These are phyloP conservation scores for Hypomontagnella monticulosa DNA, from an alignment of 495 filamentous ascomycete species.

Conservation along the genomic window DNA sequence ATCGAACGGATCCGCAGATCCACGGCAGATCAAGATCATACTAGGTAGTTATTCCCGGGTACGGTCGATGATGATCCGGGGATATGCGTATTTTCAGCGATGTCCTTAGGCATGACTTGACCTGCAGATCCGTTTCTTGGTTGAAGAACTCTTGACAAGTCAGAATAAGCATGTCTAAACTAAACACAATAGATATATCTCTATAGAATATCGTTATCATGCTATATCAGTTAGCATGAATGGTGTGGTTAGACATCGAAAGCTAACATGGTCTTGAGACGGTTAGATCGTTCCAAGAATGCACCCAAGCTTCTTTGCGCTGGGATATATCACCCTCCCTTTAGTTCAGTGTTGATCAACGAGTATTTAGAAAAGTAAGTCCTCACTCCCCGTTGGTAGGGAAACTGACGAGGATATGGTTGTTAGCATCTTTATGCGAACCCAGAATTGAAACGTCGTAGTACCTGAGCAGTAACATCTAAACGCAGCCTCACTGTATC, in stretches of 20 bases:
- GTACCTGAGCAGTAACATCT: slow-evolving; percentile 1
- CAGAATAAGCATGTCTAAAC: not conserved
- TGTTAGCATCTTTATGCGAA: slow-evolving; percentile 15
- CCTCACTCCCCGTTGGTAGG: no score
- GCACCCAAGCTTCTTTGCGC: not conserved
- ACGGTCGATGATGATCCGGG: slow-evolving; percentile 20
- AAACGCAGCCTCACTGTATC: slow-evolving; percentile 9
- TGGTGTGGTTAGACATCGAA: slow-evolving; percentile 3
- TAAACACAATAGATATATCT: not conserved
- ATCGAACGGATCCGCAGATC: slow-evolving; percentile 36
- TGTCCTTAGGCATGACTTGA: not conserved
- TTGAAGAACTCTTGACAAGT: not conserved
- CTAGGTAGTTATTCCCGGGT: not conserved
- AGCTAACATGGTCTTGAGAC: slow-evolving; percentile 22
- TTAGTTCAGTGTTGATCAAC: not conserved
- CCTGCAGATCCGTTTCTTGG: no score
- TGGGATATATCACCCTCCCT: slow-evolving; percentile 6
- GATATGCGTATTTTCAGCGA: not conserved
- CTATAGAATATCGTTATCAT: slow-evolving; percentile 3
- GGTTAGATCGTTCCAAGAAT: slow-evolving; percentile 8
- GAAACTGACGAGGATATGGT: no score
- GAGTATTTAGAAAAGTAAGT: no score
- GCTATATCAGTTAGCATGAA: slow-evolving; percentile 10
- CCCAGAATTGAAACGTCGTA: slow-evolving; percentile 15
- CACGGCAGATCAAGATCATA: slow-evolving; percentile 30